These are phyloP conservation scores for Pontederia crassipes DNA, from an alignment of 176 grass and related monocot genomes.

Conservation along the genomic window DNA sequence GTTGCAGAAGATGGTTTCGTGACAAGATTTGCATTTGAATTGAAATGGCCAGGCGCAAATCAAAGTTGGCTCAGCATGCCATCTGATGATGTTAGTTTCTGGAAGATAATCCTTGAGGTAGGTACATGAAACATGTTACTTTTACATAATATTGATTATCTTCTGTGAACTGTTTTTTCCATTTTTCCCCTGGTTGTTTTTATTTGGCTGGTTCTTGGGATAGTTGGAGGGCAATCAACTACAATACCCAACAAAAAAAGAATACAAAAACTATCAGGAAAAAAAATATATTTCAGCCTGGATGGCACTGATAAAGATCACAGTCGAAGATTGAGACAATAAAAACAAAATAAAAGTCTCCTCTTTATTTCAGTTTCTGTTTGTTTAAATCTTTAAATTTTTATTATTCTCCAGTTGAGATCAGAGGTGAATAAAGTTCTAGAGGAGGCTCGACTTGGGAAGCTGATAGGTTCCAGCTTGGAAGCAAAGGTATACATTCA, in stretches of 20 bases:
- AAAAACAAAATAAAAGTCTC: too few relatives aligned
- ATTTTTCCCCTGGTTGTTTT: too few relatives aligned
- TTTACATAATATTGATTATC: not conserved
- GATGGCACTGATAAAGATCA: too few relatives aligned
- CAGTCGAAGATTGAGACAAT: too few relatives aligned
- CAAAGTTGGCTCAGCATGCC: slow-evolving; percentile 52
- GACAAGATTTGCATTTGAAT: slow-evolving; percentile 67
- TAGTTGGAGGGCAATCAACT: too few relatives aligned
- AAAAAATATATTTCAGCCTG: too few relatives aligned
- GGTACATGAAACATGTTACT: not conserved
- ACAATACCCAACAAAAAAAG: too few relatives aligned
- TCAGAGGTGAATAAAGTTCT: slow-evolving; percentile 99
- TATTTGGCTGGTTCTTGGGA: too few relatives aligned
- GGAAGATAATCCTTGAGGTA: slow-evolving; percentile 76
- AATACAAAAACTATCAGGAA: too few relatives aligned
- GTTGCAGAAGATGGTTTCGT: slow-evolving; percentile 57
- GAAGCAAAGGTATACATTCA: slow-evolving; percentile 85
- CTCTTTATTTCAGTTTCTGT: too few relatives aligned
- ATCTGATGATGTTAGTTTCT: slow-evolving; percentile 65
- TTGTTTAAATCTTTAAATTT: not conserved
- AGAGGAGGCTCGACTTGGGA: slow-evolving; percentile 78
- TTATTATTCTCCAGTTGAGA: slow-evolving; percentile 51
- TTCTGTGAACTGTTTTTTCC: too few relatives aligned
- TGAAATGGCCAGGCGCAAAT: slow-evolving; percentile 76
- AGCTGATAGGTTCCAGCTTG: slow-evolving; percentile 88